Evolutionary conservation across 345 rosid species (phyloP).

Genomic region (Eucalyptus cloeziana): DNA sequence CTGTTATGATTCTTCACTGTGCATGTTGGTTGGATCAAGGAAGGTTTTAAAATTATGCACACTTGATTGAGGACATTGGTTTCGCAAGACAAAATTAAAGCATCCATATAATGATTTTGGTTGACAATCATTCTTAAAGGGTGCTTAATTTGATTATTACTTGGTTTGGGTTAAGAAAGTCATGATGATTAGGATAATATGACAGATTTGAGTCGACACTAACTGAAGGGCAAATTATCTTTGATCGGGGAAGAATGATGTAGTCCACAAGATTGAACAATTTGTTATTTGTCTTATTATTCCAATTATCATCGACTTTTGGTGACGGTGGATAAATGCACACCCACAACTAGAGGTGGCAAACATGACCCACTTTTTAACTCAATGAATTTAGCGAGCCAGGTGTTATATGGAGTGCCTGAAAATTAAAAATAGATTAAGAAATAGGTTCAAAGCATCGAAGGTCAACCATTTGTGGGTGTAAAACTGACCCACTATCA

Average conservation of each 20-base stretch:
- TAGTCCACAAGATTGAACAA: neutral
- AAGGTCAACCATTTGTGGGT: neutral
- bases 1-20: neutral
- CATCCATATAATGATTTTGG: neutral
- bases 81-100: neutral
- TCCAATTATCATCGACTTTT: neutral
- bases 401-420: neutral
- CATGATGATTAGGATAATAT: neutral
- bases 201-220: neutral
- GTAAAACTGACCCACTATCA: neutral
- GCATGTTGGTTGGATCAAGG: neutral
- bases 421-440: neutral
- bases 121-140: neutral
- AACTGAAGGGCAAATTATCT: neutral
- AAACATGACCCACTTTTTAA: neutral
- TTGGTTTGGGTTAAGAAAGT: neutral
- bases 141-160: neutral
- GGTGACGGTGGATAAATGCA: neutral
- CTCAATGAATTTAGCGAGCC: neutral
- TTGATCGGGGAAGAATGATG: neutral
- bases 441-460: neutral
- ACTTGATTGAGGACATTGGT: neutral
- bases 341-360: neutral
- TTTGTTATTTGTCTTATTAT: neutral
- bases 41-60: neutral